A percentile compares a stretch with the other conserved stretches of the same genome.
phyloP scores from a whole-genome alignment of 2,329 filamentous ascomycete genomes.

The Aureobasidium sp. region DNA sequence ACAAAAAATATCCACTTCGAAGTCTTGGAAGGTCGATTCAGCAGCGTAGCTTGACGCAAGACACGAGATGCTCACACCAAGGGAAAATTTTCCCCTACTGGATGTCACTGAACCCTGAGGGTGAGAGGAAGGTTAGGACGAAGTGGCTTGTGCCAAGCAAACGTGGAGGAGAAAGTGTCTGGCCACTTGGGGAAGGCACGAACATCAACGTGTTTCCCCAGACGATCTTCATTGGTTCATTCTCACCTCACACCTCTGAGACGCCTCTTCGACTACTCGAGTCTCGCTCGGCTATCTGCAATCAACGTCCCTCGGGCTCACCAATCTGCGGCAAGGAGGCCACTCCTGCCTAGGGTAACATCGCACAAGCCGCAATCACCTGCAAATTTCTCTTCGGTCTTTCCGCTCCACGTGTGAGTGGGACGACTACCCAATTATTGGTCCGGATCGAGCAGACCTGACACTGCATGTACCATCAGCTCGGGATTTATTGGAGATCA shows the following conservation, averaged over 20 bases:
- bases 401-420: conserved; percentile 4
- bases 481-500: neutral
- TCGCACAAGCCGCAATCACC: neutral
- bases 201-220: neutral
- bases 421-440: conserved; percentile 1
- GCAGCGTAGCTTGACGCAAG: neutral
- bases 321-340: conserved; percentile 4
- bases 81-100: neutral
- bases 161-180: neutral
- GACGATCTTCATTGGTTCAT: neutral
- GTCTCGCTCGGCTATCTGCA: conserved; percentile 8
- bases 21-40: neutral
- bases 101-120: neutral
- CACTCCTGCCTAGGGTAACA: neutral
- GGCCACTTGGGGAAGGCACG: neutral
- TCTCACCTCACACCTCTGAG: neutral
- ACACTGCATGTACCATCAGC: neutral
- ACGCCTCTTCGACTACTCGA: neutral
- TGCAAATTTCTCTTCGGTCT: neutral
- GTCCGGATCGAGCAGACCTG: neutral
- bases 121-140: conserved; percentile 1
- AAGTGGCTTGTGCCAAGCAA: conserved; percentile 11
- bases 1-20: neutral
- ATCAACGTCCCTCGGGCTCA: conserved; percentile 7
- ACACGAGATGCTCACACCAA: neutral